Base-by-base conservation (phyloP, 1,284 basidiomycete genomes). In the Phaffia rhodozyma region DNA sequence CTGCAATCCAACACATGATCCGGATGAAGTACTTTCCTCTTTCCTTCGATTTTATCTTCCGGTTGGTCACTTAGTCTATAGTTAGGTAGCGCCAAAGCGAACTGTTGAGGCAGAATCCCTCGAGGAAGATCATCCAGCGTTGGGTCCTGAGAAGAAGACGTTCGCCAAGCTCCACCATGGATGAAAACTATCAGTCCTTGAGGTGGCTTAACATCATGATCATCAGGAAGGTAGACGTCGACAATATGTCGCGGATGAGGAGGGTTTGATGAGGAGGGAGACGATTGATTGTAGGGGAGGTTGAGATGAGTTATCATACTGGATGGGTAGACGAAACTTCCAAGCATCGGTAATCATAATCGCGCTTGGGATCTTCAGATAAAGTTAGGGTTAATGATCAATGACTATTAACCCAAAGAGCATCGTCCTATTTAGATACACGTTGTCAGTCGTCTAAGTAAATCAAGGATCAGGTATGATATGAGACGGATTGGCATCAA, bases 161-260 rank as follows among this genome's bases (percentile, higher is more conserved):
- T 34, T 29, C 51, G 6, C 64, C 64, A 66, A n/a, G 64, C 64
- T 20, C 64, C 64, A 1, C 64, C 64, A 29, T 62, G 64, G 23
- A 66, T 32, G 48, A 66, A 66, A 52, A 66, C 52, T 23, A 66
- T 55, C 13, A 66, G 50, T 0, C 64, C 64, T 58, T 34, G 54
- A 49, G 52, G 9, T 5, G n/a, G 0, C 21, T 49, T 32, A 29
- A 1, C 4, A n/a, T 3, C 7, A 49, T 5, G 13, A 43, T 43
- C 38, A 43, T 43, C 38, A 7, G 63, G 63, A 13, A 65, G 63
- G 21, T 61, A 57, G 29, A 65, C 25, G 30, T 60, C 58, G 58
- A 65, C 18, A 13, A 9, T 60, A 47, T 60, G 63, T 5, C 63
- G 63, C 13, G 59, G 21, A 49, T 61, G 58, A 16, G 38, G 38